Evolutionary conservation across 2,329 filamentous ascomycete genomes (phyloP), one percentile per base, ranked within the genome.

Genomic region (Aureobasidium sp.): DNA sequence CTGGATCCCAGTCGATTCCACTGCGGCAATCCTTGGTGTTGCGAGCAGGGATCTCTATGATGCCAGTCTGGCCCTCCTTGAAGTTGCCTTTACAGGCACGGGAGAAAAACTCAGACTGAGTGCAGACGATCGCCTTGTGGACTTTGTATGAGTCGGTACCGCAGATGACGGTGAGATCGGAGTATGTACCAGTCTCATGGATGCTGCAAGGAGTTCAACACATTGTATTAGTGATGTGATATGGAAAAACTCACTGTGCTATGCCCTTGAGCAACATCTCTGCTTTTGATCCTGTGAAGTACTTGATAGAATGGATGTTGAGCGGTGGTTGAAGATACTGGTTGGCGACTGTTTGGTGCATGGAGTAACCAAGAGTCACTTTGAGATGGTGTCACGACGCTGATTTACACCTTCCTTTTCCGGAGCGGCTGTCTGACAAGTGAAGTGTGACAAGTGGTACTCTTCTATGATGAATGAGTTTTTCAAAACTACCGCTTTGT

Each of bases 101-200:
- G 14, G 45, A 57, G 44, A 71, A 69, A 62, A 64, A 70, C 1
- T 65, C 63, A 8, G 64, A 70, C 20, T 67, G 65, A 15, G 62
- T 2, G 36, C 68, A 70, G 5, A 71, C 45, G n/a, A 70, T 62
- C 0, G 44, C 49, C 39, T 69, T 68, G 61, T 71, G 68, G 3
- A 69, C 66, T 9, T 56, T 51, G 62, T 65, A 68, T 15, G 25
- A 58, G 39, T 62, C 63, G 6, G 63, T 61, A 3, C 66, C 65
- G 36, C 68, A 68, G 5, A 34, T 56, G 56, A 71, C 63, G n/a
- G 55, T 67, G 3, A 70, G 52, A 22, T 71, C 68, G 2, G 66
- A 63, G 62, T 68, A 67, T 15, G 64, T 59, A n/a, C 41, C 5
- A 8, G 20, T 41, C 12, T 31, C 36, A 22, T 55, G 51, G 25